Conservation (phyloP, 495 filamentous ascomycete genomes). For the Penicillium paxilli region DNA sequence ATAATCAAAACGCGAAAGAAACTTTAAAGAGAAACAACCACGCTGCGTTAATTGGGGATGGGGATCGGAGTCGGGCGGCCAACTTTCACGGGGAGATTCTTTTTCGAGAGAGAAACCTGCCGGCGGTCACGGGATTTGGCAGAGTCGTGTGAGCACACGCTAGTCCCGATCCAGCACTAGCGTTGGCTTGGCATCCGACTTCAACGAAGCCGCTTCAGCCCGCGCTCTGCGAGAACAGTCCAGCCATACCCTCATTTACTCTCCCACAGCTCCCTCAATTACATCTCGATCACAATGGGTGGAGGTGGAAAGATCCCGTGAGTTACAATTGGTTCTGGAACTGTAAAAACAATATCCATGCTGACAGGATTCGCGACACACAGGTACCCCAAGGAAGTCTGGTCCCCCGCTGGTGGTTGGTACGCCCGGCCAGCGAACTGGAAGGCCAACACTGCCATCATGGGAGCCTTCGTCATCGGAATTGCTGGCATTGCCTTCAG, state of each 20-base stretch:
- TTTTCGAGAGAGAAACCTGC: constrained; percentile 44
- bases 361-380: constrained; percentile 23
- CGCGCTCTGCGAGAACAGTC: constrained; percentile 20
- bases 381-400: constrained; percentile 98
- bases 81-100: constrained; percentile 21
- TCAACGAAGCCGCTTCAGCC: constrained; percentile 28
- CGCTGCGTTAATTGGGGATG: constrained; percentile 21
- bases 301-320: constrained; percentile 88
- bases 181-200: constrained; percentile 33
- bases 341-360: not conserved
- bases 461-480: constrained; percentile 69
- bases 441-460: constrained; percentile 89
- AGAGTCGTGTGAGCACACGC: constrained; percentile 38
- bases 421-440: constrained; percentile 93
- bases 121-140: constrained; percentile 44
- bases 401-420: constrained; percentile 98
- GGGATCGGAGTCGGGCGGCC: constrained; percentile 24
- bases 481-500: constrained; percentile 74
- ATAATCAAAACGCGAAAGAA: constrained; percentile 6
- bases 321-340: constrained; percentile 25
- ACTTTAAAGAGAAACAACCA: constrained; percentile 10
- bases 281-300: constrained; percentile 44
- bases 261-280: constrained; percentile 25
- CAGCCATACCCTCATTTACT: constrained; percentile 25
- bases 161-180: constrained; percentile 26